Evolutionary conservation across 805 yeast species (phyloP), one percentile per base, ranked within the genome.

Genomic region (Torulaspora franciscae): DNA sequence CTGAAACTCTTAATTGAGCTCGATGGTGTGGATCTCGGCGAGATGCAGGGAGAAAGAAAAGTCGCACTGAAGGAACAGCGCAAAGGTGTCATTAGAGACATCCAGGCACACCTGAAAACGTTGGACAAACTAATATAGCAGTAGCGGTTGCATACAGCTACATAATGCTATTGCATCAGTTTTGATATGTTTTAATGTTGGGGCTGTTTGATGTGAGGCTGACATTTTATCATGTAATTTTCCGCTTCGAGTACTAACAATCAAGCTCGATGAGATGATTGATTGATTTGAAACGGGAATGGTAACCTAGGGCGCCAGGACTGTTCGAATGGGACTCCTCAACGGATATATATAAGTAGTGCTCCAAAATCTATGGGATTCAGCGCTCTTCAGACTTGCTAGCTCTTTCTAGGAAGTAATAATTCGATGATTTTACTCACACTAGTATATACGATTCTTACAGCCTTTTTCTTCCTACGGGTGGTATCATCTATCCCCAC

Each of bases 1-100:
- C 68, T 85, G 61, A 83, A 83, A 58, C 72, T 81, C 50, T 63
- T 84, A 52, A 73, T 85, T 72, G 77, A 73, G 49, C 67, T 85
- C 43, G 95, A 85, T 55, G 80, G 76, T 2, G 70, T 85, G 28
- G 84, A 81, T 48, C 54, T 68, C 10, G 44, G 55, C 4, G 61
- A 50, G 15, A 26, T 62, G 4, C 69, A 68, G 7, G 71, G 71
- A 24, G 76, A 76, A 38, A 42, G 49, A 9, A 75, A 73, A 55
- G 75, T 67, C 1, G 66, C 69, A 1, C 66, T 85, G 51, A 76
- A 85, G 51, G 68, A 69, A 19, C 71, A 72, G 57, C 72, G 95
- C 52, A 83, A 79, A 58, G 72, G 69, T 41, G 73, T 75, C 7
- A 80, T 85, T 52, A 79, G 74, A 53, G 65, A 70, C 37, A 75